Percentiles rank a stretch among this genome's conserved stretches.
Evolutionary conservation across 805 yeast species (phyloP).

Genomic region (Limtongia smithiae): DNA sequence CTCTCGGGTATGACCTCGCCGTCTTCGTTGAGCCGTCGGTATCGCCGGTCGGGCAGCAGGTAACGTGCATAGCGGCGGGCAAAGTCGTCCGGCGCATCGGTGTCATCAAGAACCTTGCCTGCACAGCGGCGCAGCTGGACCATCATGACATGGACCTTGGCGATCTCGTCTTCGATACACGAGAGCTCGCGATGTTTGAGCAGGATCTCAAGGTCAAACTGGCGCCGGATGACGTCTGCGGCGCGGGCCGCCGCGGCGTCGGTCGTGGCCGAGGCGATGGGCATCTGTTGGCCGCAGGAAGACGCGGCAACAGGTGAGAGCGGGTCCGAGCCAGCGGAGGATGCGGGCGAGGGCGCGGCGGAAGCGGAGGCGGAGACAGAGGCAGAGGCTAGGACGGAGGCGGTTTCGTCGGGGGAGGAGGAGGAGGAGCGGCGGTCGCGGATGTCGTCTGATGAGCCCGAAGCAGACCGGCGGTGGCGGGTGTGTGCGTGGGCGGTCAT

Average conservation of each 20-base stretch:
- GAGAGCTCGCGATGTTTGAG: slow-evolving; percentile 39
- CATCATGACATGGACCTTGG: slow-evolving; percentile 38
- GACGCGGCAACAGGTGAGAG: neutral
- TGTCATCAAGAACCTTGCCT: slow-evolving; percentile 6
- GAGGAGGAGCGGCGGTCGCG: no score
- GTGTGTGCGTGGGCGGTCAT: no score
- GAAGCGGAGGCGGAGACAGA: neutral
- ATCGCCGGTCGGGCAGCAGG: slow-evolving; percentile 27
- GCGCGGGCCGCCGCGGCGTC: slow-evolving; percentile 2
- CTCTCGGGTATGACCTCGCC: no score
- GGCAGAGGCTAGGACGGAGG: no score
- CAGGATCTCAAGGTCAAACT: slow-evolving; percentile 39
- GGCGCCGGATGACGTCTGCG: slow-evolving; percentile 29
- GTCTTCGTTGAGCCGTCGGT: neutral
- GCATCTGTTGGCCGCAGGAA: neutral
- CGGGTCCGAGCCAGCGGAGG: neutral
- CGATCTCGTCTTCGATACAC: slow-evolving; percentile 38
- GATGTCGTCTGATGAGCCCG: no score
- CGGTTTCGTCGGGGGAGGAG: no score
- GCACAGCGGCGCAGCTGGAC: slow-evolving; percentile 33
- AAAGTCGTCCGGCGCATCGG: slow-evolving; percentile 28
- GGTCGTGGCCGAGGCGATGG: neutral
- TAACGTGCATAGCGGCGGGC: slow-evolving; percentile 32
- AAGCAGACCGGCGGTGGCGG: no score
- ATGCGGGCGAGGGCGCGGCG: neutral